Evolutionary conservation across 495 filamentous ascomycete genomes (phyloP).

Genomic region (Penicillium steckii): DNA sequence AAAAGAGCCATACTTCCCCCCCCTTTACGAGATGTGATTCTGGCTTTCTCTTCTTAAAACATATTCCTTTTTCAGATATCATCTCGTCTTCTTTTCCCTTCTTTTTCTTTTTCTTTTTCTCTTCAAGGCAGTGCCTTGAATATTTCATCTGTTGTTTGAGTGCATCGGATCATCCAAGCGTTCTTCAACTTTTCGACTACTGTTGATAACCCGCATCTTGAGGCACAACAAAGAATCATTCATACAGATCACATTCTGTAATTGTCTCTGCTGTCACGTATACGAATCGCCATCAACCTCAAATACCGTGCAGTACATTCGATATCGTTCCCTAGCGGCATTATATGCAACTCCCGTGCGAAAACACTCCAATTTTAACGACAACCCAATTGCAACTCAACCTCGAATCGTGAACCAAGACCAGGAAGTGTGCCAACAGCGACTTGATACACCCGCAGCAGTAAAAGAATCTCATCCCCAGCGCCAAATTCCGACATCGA

Average conservation of each 20-base stretch:
- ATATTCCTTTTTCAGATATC: not conserved
- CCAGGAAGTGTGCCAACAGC: not conserved
- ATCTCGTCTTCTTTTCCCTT: not conserved
- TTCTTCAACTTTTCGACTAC: not conserved
- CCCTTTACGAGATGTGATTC: not conserved
- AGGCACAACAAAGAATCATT: conserved; percentile 1
- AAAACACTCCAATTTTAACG: too few relatives aligned
- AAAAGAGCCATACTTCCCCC: not conserved
- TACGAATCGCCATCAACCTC: not conserved
- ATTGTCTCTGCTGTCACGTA: not conserved
- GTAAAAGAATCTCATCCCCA: not conserved
- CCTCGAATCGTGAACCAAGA: not conserved
- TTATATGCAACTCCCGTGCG: conserved; percentile 2
- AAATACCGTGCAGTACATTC: conserved; percentile 1
- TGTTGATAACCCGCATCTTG: conserved; percentile 3
- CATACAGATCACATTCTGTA: conserved; percentile 11
- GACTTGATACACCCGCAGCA: not conserved
- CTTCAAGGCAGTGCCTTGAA: not conserved
- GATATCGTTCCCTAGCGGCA: not conserved
- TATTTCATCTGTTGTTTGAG: not conserved
- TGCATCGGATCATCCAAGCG: not conserved
- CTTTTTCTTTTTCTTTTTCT: not conserved
- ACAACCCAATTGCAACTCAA: not conserved
- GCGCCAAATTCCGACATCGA: not conserved
- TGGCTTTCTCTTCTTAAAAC: not conserved